phyloP scores from a whole-genome alignment of 192 early-diverging fungal species.

The Entomortierella beljakovae region DNA sequence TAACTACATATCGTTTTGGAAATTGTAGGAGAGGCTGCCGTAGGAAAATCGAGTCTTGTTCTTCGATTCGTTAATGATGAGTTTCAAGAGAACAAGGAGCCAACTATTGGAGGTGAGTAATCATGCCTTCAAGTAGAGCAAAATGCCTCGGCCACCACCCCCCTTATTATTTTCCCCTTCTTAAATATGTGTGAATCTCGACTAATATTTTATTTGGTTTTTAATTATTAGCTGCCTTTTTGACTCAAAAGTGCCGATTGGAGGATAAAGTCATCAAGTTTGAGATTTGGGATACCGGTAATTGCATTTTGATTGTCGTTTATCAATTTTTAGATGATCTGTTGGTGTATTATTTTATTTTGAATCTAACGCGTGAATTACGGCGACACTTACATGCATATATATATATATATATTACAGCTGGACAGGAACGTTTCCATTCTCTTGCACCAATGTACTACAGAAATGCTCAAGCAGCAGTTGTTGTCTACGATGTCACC shows the following conservation, averaged over 20 bases:
- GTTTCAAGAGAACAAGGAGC: conserved; percentile 97
- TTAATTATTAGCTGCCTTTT: conserved; percentile 72
- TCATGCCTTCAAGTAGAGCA: background rate
- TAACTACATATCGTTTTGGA: background rate
- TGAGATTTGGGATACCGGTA: conserved; percentile 86
- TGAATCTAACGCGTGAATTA: background rate
- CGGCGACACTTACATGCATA: too few species aligned
- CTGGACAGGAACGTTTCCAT: conserved; percentile 98
- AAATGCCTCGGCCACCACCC: too few species aligned
- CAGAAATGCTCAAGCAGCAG: conserved; percentile 95
- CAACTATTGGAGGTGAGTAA: conserved; percentile 89
- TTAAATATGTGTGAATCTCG: background rate
- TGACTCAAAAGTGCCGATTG: conserved; percentile 94
- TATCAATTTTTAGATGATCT: too few species aligned
- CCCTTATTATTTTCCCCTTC: background rate
- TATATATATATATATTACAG: conserved; percentile 55
- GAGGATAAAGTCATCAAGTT: conserved; percentile 88
- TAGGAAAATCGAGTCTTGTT: conserved; percentile 97
- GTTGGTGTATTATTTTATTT: too few species aligned
- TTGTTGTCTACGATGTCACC: conserved; percentile 98
- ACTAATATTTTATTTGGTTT: background rate
- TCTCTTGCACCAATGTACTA: conserved; percentile 98
- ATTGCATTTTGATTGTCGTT: background rate
- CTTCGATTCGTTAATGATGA: conserved; percentile 95
- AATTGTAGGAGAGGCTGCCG: conserved; percentile 86